Evolutionary conservation across 495 filamentous ascomycete genomes (phyloP), one percentile per base, ranked within the genome.

Genomic region (Neurospora sp.): DNA sequence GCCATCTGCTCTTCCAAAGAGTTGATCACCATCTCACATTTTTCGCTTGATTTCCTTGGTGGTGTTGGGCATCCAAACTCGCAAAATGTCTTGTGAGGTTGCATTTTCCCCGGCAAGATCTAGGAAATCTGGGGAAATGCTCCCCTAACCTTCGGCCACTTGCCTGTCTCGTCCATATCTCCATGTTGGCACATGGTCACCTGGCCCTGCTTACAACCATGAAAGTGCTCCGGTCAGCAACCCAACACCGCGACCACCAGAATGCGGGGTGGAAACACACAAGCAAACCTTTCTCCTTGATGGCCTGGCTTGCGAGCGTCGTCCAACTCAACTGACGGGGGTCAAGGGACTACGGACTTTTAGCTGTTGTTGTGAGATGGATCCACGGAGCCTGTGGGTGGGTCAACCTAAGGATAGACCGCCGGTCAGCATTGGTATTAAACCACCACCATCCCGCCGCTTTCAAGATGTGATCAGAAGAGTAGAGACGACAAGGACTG

Each of bases 91-190:
- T 14, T 61, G 14, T 16, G 27, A 35, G 27, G 53, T 61, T 35
- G 27, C 53, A 61, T 61, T 16, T 35, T 18, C 12, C 6, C 53
- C 53, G 27, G 27, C 27, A 31, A 31, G 27, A 31, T 31, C 27
- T 31, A 31, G 2, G 27, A 3, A 31, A 31, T 31, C 53, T 61
- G 53, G 53, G 53, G 70, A 69, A 38, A 38, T 40, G 14, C 68
- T 38, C 68, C 68, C 68, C 68, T 40, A 69, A 69, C 70, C 69
- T 61, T 72, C 74, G 74, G 76, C 69, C 72, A 27, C 75, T 74
- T 77, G 71, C 78, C 78, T 42, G 53, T 70, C 76, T 39, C 69
- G 74, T 76, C 74, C 71, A 77, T 41, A 72, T 72, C 74, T 73
- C 76, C 78, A 72, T 71, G 40, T 10, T 69, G 74, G n/a, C 70